A percentile compares a stretch with the other conserved stretches of the same genome.
Evolutionary conservation across 495 filamentous ascomycete genomes (phyloP).

Genomic region (Podospora comata): DNA sequence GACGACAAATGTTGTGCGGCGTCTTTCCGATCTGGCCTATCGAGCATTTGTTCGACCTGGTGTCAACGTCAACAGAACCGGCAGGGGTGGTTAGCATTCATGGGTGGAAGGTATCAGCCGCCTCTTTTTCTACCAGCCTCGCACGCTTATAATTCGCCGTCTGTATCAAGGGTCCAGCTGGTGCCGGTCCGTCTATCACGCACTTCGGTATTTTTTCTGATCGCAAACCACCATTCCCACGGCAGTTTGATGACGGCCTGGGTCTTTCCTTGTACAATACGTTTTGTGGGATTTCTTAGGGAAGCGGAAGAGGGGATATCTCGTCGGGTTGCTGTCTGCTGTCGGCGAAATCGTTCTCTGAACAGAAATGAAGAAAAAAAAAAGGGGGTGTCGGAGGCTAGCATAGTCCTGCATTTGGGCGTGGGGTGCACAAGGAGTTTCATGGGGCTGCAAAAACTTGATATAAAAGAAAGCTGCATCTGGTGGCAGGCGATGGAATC

Average conservation of each 20-base stretch:
- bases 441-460: neutral
- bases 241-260: neutral
- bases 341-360: neutral
- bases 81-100: neutral
- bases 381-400: neutral
- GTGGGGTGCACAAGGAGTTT: neutral
- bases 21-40: constrained; percentile 68
- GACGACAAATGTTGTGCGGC: constrained; percentile 77
- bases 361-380: constrained; percentile 4
- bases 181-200: neutral
- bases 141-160: neutral
- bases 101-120: neutral
- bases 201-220: neutral
- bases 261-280: neutral
- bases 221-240: neutral
- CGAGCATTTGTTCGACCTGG: constrained; percentile 45
- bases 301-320: neutral
- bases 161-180: neutral
- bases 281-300: neutral
- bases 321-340: neutral
- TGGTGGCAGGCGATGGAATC: neutral
- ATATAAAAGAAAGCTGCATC: neutral
- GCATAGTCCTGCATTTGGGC: neutral
- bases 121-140: neutral
- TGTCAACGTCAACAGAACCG: constrained; percentile 28